phyloP scores from a whole-genome alignment of 2,329 filamentous ascomycete species.

The Sporothrix pseudoabietina region DNA sequence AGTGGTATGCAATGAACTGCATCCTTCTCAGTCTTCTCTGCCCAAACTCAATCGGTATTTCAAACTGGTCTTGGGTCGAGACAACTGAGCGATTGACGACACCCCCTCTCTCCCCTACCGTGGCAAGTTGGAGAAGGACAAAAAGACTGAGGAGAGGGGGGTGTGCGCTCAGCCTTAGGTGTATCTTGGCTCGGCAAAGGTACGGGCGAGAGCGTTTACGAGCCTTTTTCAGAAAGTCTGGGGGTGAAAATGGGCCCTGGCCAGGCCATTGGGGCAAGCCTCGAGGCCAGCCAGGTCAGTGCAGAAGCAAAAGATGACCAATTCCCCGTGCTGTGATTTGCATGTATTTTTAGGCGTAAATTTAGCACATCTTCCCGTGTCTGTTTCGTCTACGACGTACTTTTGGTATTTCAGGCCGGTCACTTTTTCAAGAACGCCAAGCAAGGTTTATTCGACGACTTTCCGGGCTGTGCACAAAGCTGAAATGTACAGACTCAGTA shows the following conservation, averaged over 20 bases:
- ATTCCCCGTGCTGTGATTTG: conserved; percentile 21
- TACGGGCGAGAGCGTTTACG: conserved; percentile 5
- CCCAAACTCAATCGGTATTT: neutral
- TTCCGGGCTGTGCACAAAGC: conserved; percentile 3
- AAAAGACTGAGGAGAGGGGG: neutral
- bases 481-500: neutral
- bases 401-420: neutral
- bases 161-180: conserved; percentile 10
- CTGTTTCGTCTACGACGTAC: neutral
- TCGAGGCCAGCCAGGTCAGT: neutral
- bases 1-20: neutral
- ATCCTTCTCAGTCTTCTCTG: neutral
- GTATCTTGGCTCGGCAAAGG: conserved; percentile 21
- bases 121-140: conserved; percentile 3
- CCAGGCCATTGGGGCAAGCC: conserved; percentile 1
- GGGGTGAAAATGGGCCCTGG: neutral
- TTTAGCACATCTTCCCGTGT: neutral
- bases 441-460: neutral
- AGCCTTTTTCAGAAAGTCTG: neutral
- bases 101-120: neutral
- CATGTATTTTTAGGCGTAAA: neutral
- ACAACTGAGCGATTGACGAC: neutral
- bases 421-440: neutral
- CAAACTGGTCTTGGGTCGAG: neutral
- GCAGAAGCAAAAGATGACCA: neutral